Evolutionary conservation across 2,329 filamentous ascomycete species (phyloP).

Genomic region (Pseudocercospora pini-densiflorae): DNA sequence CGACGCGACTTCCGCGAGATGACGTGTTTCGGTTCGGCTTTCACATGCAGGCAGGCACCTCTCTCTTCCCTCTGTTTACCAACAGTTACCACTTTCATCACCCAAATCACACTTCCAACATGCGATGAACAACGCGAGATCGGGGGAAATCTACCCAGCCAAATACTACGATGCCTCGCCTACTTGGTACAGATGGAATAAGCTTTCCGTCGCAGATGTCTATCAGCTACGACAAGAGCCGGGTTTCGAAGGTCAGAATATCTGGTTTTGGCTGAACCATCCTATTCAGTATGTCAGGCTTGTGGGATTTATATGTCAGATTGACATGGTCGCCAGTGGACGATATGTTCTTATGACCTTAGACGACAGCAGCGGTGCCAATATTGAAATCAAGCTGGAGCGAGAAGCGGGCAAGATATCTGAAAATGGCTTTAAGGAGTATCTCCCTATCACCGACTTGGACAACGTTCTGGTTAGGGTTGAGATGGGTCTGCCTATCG

Average conservation of each 20-base stretch:
- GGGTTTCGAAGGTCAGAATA: conserved; percentile 59
- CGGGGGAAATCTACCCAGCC: conserved; percentile 55
- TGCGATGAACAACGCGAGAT: conserved; percentile 42
- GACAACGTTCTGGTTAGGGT: conserved; percentile 46
- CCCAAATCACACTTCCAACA: conserved; percentile 22
- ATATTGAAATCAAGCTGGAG: conserved; percentile 60
- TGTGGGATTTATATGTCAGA: conserved; percentile 51
- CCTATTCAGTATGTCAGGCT: conserved; percentile 54
- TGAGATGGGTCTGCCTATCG: conserved; percentile 48
- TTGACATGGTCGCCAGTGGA: conserved; percentile 43
- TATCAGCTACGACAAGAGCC: conserved; percentile 54
- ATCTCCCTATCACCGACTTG: conserved; percentile 42
- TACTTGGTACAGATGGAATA: conserved; percentile 68
- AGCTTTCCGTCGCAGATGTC: conserved; percentile 61
- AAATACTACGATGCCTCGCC: conserved; percentile 64
- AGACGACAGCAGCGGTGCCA: conserved; percentile 65
- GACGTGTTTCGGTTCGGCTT: neutral
- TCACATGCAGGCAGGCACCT: neutral
- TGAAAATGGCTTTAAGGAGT: conserved; percentile 25
- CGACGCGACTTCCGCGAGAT: neutral
- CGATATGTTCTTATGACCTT: conserved; percentile 56
- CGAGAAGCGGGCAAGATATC: conserved; percentile 27
- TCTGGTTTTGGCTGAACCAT: conserved; percentile 62
- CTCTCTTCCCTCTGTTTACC: conserved; percentile 12
- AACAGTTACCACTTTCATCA: conserved; percentile 9